Base-by-base conservation (phyloP, 345 rosid genomes). In the Ricinus communis region DNA sequence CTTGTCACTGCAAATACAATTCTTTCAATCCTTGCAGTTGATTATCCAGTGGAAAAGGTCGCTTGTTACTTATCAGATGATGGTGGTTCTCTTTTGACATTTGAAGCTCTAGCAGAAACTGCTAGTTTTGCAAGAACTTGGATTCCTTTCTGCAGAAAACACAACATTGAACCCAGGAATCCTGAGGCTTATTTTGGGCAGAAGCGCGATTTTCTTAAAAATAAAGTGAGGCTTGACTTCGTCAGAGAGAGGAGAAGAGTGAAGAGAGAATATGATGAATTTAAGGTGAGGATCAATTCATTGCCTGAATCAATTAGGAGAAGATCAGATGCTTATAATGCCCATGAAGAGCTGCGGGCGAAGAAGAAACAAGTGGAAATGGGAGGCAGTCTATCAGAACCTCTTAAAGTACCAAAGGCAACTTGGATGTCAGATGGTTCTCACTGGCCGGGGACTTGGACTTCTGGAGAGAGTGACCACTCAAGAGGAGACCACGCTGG, bases 381-480 rank as follows among this genome's bases (percentile, higher is more conserved):
- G 79, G 88, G 88, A 62, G 80, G 63, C 46, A 76, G 74, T 72
- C 72, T 68, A 58, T 71, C 78, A 25, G 91, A 87, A 54, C 47
- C 78, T 33, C 45, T 80, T 19, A 84, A 79, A 71, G 70, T 87
- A 33, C 76, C 83, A 2, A 88, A 83, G 80, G 96, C 93, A 59
- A 88, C 90, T 50, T 90, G 96, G 96, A 88, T 88, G 93, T 86
- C 93, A 31, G 96, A 88, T 82, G 89, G 91, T 13, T 85, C 96
- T 74, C 96, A 85, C 47, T 90, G 96, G 91, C 91, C 96, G 30
- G 96, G 96, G 64, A 88, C 93, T 64, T 91, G 93, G 96, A 75
- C 73, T 80, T 88, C 91, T 31, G 88, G 84, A 41, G 91, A 90
- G 71, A 28, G 75, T 16, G 91, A 85, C 14, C 90, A 90, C 65